Evolutionary conservation across 805 yeast species (phyloP), one percentile per base, ranked within the genome.

Genomic region (Yarrowia osloensis): DNA sequence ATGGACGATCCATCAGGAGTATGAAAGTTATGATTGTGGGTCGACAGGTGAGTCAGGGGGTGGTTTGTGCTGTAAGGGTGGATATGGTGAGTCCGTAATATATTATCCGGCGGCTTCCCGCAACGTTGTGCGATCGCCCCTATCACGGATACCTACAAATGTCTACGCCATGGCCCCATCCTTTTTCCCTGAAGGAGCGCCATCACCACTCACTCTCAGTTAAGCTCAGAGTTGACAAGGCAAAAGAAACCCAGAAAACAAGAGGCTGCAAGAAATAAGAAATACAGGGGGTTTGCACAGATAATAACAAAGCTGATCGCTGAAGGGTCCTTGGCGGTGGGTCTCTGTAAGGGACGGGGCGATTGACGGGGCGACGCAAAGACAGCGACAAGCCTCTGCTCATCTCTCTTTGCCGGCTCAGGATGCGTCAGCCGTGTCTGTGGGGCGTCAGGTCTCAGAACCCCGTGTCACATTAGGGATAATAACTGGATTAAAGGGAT

Each of bases 11-110:
- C 26, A 29, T 50, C 57, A 50, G 57, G 40, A 33, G 57, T 33
- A 50, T 33, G 57, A 31, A 50, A 50, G 57, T 50, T 50, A 50
- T 50, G 39, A 40, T 42, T 22, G n/a, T 31, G 3, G 31, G 50
- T 24, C 35, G 15, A 17, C 52, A 50, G 57, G 57, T 50, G 57
- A 50, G 57, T 50, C 57, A 50, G 57, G 57, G 57, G 57, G 31
- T 26, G 7, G 39, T 22, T 17, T 9, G 46, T 6, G 22, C 44
- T 42, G 26, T 42, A 21, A 21, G 46, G 26, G 26, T 21, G 46
- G 26, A 42, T 42, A 42, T 19, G 15, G 44, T 40, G 44, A 4
- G 46, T 5, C 3, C 12, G 17, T n/a, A 11, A 22, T 5, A 42
- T 42, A 40, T 44, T 24, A 15, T 44, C 35, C 22, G 35, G 35